phyloP scores from a whole-genome alignment of 805 yeast species.

The Starmerella asiatica region DNA sequence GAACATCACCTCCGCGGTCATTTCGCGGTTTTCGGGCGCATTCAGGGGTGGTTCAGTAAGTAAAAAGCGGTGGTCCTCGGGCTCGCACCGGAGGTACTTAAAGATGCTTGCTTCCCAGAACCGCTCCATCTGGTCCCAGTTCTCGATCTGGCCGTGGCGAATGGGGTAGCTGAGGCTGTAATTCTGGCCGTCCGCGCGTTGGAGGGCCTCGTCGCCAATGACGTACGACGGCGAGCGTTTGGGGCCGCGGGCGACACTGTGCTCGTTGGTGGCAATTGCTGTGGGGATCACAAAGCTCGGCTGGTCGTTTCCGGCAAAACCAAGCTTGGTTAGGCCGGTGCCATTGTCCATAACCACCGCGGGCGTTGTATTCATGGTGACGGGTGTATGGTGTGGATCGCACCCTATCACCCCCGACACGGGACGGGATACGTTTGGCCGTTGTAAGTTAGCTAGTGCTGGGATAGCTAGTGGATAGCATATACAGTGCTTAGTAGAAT shows the following conservation, averaged over 20 bases:
- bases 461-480: no score
- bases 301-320: constrained; percentile 96
- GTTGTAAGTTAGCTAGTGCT: no score
- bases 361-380: constrained; percentile 21
- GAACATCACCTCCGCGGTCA: constrained; percentile 97
- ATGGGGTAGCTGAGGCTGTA: constrained; percentile 85
- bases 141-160: constrained; percentile 94
- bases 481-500: no score
- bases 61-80: constrained; percentile 93
- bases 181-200: constrained; percentile 80
- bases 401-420: no score
- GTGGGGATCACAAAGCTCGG: constrained; percentile 97
- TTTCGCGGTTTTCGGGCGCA: constrained; percentile 99
- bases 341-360: constrained; percentile 47
- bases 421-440: no score
- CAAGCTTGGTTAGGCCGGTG: constrained; percentile 93
- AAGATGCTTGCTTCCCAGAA: constrained; percentile 97
- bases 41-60: constrained; percentile 96
- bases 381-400: no score
- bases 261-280: constrained; percentile 63
- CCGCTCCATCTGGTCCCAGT: constrained; percentile 99
- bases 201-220: constrained; percentile 90
- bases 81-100: constrained; percentile 93
- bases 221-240: constrained; percentile 55
- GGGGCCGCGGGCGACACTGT: constrained; percentile 23